Evolutionary conservation across 176 grass and related monocot genomes (phyloP).

Genomic region (Ensete glaucum): DNA sequence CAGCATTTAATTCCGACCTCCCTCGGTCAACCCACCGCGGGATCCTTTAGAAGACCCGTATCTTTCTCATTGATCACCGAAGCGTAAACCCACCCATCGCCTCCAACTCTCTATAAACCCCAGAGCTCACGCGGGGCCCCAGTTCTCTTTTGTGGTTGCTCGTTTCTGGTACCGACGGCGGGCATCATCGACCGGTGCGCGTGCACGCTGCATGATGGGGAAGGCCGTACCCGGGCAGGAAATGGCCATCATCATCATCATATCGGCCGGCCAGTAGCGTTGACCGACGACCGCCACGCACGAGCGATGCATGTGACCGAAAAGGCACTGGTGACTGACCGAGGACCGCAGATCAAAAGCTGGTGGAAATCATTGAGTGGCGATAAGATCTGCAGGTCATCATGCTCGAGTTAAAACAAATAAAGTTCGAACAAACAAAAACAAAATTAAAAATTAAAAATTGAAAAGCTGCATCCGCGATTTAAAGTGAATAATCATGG

Average conservation of each 20-base stretch:
- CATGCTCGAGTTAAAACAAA: neutral
- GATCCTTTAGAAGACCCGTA: neutral
- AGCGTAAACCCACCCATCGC: neutral
- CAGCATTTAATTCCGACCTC: neutral
- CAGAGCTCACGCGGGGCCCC: too few species aligned
- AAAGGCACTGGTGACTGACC: neutral
- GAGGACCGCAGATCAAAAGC: neutral
- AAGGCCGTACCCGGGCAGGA: too few species aligned
- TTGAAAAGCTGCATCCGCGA: neutral
- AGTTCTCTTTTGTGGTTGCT: too few species aligned
- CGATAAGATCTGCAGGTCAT: neutral
- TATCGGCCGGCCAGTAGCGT: too few species aligned
- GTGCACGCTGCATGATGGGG: too few species aligned
- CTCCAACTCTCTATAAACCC: too few species aligned
- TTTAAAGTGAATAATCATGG: neutral
- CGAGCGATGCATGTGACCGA: neutral
- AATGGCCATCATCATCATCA: too few species aligned
- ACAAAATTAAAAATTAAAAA: too few species aligned
- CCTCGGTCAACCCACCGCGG: neutral
- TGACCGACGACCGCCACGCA: too few species aligned
- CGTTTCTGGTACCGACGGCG: too few species aligned
- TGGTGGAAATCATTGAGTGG: neutral
- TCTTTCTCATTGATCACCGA: neutral
- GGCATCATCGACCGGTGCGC: too few species aligned
- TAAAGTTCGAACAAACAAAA: neutral